These are phyloP conservation scores for Fusarium subtropicale DNA, from an alignment of 2,329 filamentous ascomycete species.

Conservation along the genomic window DNA sequence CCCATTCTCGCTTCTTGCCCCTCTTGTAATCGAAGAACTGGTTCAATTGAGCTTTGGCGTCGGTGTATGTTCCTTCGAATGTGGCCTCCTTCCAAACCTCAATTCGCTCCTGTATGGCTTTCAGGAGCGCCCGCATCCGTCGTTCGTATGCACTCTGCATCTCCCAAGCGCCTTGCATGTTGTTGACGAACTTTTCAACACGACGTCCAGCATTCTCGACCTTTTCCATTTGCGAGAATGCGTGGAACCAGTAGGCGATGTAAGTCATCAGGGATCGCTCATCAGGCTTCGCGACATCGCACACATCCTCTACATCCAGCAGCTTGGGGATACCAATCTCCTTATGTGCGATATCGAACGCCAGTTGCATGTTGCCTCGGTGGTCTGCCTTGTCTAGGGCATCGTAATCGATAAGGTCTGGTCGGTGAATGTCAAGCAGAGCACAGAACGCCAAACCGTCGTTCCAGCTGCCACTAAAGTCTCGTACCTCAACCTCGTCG, in stretches of 20 bases:
- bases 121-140: slow-evolving; percentile 85
- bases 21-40: slow-evolving; percentile 92
- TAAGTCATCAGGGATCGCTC: slow-evolving; percentile 99
- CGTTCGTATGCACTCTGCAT: slow-evolving; percentile 98
- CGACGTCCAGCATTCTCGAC: slow-evolving; percentile 96
- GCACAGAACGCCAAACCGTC: slow-evolving; percentile 97
- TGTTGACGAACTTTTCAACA: slow-evolving; percentile 98
- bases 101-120: slow-evolving; percentile 78
- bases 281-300: slow-evolving; percentile 94
- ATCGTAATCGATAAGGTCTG: slow-evolving; percentile 97
- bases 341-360: slow-evolving; percentile 94
- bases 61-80: slow-evolving; percentile 91
- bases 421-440: slow-evolving; percentile 94
- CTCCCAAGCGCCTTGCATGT: slow-evolving; percentile 99
- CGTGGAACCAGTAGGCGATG: slow-evolving; percentile 99
- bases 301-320: slow-evolving; percentile 97
- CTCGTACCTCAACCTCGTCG: slow-evolving; percentile 92
- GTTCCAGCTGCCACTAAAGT: slow-evolving; percentile 98
- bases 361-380: slow-evolving; percentile 95
- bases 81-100: slow-evolving; percentile 80
- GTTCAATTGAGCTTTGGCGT: slow-evolving; percentile 87
- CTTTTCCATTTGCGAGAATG: slow-evolving; percentile 98
- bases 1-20: slow-evolving; percentile 92
- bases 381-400: slow-evolving; percentile 93
- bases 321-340: slow-evolving; percentile 97